These are phyloP conservation scores for Stentor coeruleus DNA, from an alignment of 73 alveolate species.

Conservation along the genomic window DNA sequence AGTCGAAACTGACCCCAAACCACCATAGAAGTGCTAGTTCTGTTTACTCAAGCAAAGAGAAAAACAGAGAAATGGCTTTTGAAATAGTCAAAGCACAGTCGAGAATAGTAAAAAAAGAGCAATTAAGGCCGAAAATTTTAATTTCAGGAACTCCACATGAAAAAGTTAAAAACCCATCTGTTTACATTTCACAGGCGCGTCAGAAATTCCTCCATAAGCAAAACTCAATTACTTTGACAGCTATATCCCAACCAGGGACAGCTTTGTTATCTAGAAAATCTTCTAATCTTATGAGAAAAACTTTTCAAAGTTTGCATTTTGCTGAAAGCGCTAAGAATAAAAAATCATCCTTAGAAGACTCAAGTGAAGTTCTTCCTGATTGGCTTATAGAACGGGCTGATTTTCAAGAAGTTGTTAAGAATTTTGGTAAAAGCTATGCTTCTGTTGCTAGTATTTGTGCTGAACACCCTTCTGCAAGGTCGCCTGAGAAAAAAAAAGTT, in stretches of 20 bases:
- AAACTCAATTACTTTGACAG: neutral
- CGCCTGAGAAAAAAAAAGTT: slow-evolving; percentile 10
- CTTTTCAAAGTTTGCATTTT: too few species aligned
- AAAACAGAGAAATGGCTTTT: neutral
- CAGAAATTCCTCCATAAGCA: neutral
- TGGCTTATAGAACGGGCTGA: slow-evolving; percentile 13
- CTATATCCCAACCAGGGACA: neutral
- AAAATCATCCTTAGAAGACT: neutral
- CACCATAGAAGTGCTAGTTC: neutral
- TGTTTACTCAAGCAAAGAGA: neutral
- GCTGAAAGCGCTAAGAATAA: neutral
- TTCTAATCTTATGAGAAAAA: neutral
- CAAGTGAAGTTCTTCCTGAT: neutral
- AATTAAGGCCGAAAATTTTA: neutral
- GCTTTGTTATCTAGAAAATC: neutral
- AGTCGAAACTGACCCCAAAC: too few species aligned
- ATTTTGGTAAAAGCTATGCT: neutral
- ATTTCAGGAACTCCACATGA: neutral
- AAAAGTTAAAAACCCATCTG: neutral
- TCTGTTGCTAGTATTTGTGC: neutral
- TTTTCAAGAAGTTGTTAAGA: neutral
- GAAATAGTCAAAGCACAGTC: neutral
- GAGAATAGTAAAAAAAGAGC: neutral
- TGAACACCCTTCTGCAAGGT: neutral
- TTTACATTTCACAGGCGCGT: neutral